Percentiles rank a stretch among this genome's conserved stretches.
Conservation (phyloP, 2,329 filamentous ascomycete genomes). For the Exophiala xenobiotica region DNA sequence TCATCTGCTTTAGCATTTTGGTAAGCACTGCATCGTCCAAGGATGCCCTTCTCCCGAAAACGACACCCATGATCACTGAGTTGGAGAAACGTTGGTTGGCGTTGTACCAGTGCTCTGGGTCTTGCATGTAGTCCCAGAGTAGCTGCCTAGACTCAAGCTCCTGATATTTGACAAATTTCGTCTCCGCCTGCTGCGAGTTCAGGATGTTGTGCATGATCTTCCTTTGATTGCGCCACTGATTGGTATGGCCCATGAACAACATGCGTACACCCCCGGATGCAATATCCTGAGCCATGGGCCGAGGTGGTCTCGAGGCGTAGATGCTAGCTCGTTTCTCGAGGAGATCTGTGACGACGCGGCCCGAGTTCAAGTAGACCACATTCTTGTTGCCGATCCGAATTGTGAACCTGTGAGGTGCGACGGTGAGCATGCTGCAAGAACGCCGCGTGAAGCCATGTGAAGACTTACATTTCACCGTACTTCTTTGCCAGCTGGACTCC, state of each 20-base stretch:
- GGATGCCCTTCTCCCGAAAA: slow-evolving; percentile 49
- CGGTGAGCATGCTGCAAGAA: no score
- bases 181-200: slow-evolving; percentile 8
- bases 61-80: slow-evolving; percentile 41
- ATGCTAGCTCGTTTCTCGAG: background rate
- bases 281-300: background rate
- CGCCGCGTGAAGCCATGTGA: no score
- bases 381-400: slow-evolving; percentile 5
- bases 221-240: slow-evolving; percentile 12
- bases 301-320: background rate
- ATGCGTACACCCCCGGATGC: background rate
- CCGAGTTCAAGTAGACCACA: slow-evolving; percentile 8
- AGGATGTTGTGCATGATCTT: slow-evolving; percentile 22
- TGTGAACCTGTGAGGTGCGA: no score
- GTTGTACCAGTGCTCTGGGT: slow-evolving; percentile 35
- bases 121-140: slow-evolving; percentile 14
- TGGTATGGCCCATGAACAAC: background rate
- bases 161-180: slow-evolving; percentile 14
- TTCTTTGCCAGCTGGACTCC: background rate
- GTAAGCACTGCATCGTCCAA: slow-evolving; percentile 30
- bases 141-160: slow-evolving; percentile 19
- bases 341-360: slow-evolving; percentile 26
- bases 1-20: slow-evolving; percentile 39
- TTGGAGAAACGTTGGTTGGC: slow-evolving; percentile 44
- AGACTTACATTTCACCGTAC: slow-evolving; percentile 4